Base-by-base conservation (phyloP, 225 moss, liverwort and hornwort genomes). In the Pleurozium schreberi region DNA sequence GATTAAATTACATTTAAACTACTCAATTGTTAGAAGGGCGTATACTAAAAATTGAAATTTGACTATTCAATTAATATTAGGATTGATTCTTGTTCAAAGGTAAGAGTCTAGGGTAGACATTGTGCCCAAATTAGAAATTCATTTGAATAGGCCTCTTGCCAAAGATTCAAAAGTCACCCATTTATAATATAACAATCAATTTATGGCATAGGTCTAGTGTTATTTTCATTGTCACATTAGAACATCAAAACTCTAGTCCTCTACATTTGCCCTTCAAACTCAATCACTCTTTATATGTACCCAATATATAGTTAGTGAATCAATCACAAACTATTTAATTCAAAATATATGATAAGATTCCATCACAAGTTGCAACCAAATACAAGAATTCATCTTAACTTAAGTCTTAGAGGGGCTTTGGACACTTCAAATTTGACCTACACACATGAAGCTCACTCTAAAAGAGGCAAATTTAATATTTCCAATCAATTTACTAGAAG, bases 281-380 rank as follows among this genome's bases (percentile, higher is more conserved):
- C 9, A 52, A 14, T 52, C 14, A 22, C 8, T 31, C 22, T 52
- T 2, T 22, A 2, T 23, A 14, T 23, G 18, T 52, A 9, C 9
- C 4, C 0, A 0, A 0, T 55, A 38, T 10, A 6, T 12, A n/a
- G 12, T 57, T n/a, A n/a, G 2, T 26, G 2, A 0, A 57, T 3
- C 26, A n/a, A 55, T n/a, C n/a, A n/a, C 11, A 78, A n/a, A 57
- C 10, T 26, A n/a, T 23, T 7, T 26, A 26, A 26, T 52, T 53
- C 21, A 23, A 2, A 53, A 77, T 45, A 3, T 14, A 36, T 22
- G 36, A 55, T 10, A 55, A 38, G 38, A 55, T 53, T 55, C 23
- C 25, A 77, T n/a, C n/a, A 57, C 26, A 57, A n/a, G 17, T 38
- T 17, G 7, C n/a, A 79, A 57, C n/a, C 79, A n/a, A 55, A 18